Conservation (phyloP, 441 rosid species). For the Erodium moschatum region DNA sequence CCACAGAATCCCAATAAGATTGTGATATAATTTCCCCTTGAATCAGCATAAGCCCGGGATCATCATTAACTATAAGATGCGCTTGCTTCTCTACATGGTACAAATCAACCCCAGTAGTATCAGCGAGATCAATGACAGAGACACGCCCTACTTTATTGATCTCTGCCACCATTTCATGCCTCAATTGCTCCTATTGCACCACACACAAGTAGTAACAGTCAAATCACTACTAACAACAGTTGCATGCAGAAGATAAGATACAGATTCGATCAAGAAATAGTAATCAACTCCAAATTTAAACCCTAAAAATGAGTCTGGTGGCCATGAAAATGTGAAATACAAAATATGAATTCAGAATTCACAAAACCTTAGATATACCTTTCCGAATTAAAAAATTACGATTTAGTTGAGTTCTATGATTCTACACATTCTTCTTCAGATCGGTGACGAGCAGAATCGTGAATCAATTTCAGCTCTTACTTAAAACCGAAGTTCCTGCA, state of each 20-base stretch:
- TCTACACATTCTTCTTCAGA: not conserved
- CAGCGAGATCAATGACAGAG: slow-evolving; percentile 77
- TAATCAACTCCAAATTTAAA: not conserved
- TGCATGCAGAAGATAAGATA: not conserved
- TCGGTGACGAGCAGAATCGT: not conserved
- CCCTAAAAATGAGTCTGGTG: not conserved
- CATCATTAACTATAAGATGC: slow-evolving; percentile 44
- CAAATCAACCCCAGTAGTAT: slow-evolving; percentile 71
- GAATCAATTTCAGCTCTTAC: not conserved
- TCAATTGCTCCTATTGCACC: slow-evolving; percentile 59
- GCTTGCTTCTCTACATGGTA: slow-evolving; percentile 95
- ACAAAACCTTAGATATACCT: slow-evolving; percentile 2
- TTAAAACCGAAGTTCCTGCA: not conserved
- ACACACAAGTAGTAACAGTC: slow-evolving; percentile 15
- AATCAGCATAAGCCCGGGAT: slow-evolving; percentile 49
- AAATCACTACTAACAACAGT: slow-evolving; percentile 8
- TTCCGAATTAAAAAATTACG: not conserved
- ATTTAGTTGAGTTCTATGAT: not conserved
- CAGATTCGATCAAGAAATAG: not conserved
- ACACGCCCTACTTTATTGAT: slow-evolving; percentile 65
- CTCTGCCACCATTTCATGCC: slow-evolving; percentile 56
- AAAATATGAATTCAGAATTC: not conserved
- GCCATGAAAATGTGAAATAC: slow-evolving; percentile 1
- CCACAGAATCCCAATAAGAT: slow-evolving; percentile 72
- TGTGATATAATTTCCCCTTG: slow-evolving; percentile 91